Conservation (phyloP, 495 filamentous ascomycete species). For the Penicillium canariense region DNA sequence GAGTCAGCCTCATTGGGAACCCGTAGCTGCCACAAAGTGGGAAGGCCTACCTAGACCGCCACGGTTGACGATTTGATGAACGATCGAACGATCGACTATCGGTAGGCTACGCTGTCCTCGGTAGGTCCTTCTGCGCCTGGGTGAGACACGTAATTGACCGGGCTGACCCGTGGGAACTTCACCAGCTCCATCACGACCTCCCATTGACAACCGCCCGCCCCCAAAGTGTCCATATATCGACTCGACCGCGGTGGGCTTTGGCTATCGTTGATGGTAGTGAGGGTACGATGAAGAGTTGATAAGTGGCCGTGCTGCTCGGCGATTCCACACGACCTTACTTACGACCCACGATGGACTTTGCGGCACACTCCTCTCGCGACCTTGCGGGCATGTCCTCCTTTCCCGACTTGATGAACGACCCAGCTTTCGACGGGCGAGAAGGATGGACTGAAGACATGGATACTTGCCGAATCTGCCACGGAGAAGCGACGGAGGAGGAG, state of each 20-base stretch:
- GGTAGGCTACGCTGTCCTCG: neutral
- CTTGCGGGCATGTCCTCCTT: slow-evolving; percentile 24
- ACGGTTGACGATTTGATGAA: neutral
- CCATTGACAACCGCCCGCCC: neutral
- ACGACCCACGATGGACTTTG: slow-evolving; percentile 29
- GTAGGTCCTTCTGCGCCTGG: neutral
- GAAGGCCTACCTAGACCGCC: slow-evolving; percentile 9
- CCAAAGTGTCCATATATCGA: neutral
- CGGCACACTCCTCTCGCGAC: slow-evolving; percentile 14
- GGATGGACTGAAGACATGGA: slow-evolving; percentile 55
- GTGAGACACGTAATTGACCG: neutral
- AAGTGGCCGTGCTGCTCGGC: slow-evolving; percentile 21
- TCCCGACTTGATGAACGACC: slow-evolving; percentile 68
- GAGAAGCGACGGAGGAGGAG: slow-evolving; percentile 79
- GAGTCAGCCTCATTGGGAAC: slow-evolving; percentile 4
- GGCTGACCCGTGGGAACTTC: neutral
- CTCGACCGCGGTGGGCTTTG: neutral
- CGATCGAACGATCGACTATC: neutral
- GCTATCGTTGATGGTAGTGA: neutral
- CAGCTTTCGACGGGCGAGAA: slow-evolving; percentile 48
- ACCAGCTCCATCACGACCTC: neutral
- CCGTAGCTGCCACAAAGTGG: neutral
- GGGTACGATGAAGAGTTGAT: slow-evolving; percentile 27
- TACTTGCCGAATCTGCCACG: slow-evolving; percentile 93
- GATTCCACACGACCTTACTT: slow-evolving; percentile 14